Conservation (phyloP, 1,284 basidiomycete genomes). For the Ustilago lituana region DNA sequence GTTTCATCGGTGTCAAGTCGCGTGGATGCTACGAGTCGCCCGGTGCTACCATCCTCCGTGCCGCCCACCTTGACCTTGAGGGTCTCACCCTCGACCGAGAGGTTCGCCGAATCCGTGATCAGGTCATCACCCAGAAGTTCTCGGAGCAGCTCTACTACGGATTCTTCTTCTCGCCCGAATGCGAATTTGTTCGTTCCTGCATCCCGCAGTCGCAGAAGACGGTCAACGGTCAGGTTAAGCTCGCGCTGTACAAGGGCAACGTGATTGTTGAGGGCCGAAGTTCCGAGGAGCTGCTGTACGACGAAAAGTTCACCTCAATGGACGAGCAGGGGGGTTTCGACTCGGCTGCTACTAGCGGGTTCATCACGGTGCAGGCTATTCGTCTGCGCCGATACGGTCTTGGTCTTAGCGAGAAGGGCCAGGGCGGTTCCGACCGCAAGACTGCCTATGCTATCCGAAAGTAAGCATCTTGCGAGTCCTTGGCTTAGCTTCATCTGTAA, state of each 20-base stretch:
- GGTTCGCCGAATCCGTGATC: conserved; percentile 91
- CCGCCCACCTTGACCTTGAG: conserved; percentile 95
- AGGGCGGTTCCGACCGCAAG: conserved; percentile 55
- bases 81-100: conserved; percentile 97
- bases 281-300: conserved; percentile 89
- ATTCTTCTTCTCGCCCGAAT: conserved; percentile 93
- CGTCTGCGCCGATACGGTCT: conserved; percentile 63
- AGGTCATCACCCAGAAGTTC: conserved; percentile 90
- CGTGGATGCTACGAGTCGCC: conserved; percentile 99
- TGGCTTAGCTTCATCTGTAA: not conserved
- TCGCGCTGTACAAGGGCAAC: conserved; percentile 97
- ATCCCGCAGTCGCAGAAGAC: conserved; percentile 90
- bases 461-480: conserved; percentile 1
- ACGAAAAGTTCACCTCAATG: conserved; percentile 97
- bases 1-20: conserved; percentile 98
- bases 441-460: conserved; percentile 59
- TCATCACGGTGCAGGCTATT: conserved; percentile 66
- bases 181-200: conserved; percentile 81
- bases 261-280: conserved; percentile 90
- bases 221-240: conserved; percentile 89
- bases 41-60: conserved; percentile 92
- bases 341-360: conserved; percentile 63
- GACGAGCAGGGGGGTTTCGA: conserved; percentile 98
- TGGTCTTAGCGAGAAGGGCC: conserved; percentile 55
- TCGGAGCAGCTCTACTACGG: conserved; percentile 94